Base-by-base conservation (phyloP, 2,329 filamentous ascomycete genomes). In the Fonsecaea pugnacius region DNA sequence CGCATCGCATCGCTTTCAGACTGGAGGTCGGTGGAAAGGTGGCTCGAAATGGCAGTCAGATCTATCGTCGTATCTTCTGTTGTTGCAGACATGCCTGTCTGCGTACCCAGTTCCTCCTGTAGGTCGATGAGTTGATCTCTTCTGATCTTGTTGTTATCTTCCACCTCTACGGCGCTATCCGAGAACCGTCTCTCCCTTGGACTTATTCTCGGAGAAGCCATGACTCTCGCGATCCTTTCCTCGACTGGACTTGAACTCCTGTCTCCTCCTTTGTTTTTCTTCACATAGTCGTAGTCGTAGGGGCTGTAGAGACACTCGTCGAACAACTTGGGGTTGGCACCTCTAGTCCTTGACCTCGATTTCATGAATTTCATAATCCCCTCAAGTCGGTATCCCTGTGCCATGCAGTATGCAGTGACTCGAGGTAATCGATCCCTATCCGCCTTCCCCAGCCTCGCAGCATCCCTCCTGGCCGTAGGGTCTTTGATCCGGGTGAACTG, bases 401-500 rank as follows among this genome's bases (percentile, higher is more conserved):
- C 92, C 0, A 95, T 97, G 75, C 94, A 98, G 79, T 98, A 99
- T 40, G 95, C 95, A 43, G 95, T 98, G 14, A 99, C 95, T 67
- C 95, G 84, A 4, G 95, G 95, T 62, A 99, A 79, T 68, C 89
- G 85, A 68, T 92, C 90, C 62, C 95, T 86, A 76, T 99, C 95
- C 43, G 94, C 93, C 77, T 98, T 99, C 40, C 95, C 95, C 46
- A 99, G 78, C 62, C 93, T 84, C 32, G 95, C 95, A 16, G 95
- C 95, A 82, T 98, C 94, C 72, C 95, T 86, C 67, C 95, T 84
- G 8, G 95, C 95, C 0, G 90, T 96, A 0, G 94, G 93, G 74
- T 99, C 95, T 77, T 98, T 98, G 79, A 99, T 99, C 51, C 95
- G 86, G 8, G 94, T 96, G 76, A 97, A 98, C 76, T 99, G 95